Evolutionary conservation across 495 filamentous ascomycete genomes (phyloP).

Genomic region (Diplogelasinospora grovesii): DNA sequence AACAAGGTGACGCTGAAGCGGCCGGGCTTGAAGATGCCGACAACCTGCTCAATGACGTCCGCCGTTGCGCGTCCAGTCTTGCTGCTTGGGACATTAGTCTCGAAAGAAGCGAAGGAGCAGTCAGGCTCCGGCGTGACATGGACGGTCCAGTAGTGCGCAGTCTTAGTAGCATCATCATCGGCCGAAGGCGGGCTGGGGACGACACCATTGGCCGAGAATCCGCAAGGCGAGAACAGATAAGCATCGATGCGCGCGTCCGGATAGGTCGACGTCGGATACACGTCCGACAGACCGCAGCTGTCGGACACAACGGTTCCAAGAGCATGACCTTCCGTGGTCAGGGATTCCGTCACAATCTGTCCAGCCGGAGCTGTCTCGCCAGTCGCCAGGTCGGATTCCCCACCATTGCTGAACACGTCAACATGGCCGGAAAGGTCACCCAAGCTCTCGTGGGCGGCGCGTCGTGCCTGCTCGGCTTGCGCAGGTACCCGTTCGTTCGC

Average conservation of each 20-base stretch:
- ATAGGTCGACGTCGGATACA: constrained; percentile 81
- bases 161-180: constrained; percentile 45
- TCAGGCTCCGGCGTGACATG: constrained; percentile 97
- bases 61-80: constrained; percentile 83
- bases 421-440: constrained; percentile 45
- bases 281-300: constrained; percentile 76
- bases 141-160: constrained; percentile 94
- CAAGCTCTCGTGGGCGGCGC: constrained; percentile 44
- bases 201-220: constrained; percentile 96
- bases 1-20: constrained; percentile 97
- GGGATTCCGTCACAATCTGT: constrained; percentile 54
- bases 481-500: constrained; percentile 71
- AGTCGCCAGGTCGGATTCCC: constrained; percentile 46
- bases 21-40: constrained; percentile 90
- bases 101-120: constrained; percentile 98
- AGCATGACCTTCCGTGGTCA: constrained; percentile 89
- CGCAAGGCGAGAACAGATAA: constrained; percentile 94
- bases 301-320: constrained; percentile 92
- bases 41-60: constrained; percentile 88
- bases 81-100: constrained; percentile 93
- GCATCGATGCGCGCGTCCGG: constrained; percentile 93
- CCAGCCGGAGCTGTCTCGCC: neutral
- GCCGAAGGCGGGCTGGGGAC: constrained; percentile 63
- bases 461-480: constrained; percentile 50
- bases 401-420: constrained; percentile 74